These are phyloP conservation scores for Pyrenopolyporus hunteri DNA, from an alignment of 495 filamentous ascomycete species.

Conservation along the genomic window DNA sequence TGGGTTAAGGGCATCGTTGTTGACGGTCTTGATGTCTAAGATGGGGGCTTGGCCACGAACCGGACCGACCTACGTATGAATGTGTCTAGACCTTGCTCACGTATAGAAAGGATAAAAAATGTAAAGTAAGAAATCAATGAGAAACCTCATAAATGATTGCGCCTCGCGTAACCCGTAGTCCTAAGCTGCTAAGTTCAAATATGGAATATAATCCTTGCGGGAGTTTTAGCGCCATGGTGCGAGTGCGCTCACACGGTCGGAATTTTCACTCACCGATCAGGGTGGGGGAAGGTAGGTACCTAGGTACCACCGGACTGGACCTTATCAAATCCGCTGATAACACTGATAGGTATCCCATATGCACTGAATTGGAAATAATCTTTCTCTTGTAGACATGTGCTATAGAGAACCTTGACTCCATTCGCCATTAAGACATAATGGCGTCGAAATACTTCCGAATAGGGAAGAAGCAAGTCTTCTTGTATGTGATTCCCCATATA, in stretches of 20 bases:
- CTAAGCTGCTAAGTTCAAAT: too few relatives aligned
- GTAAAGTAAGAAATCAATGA: conserved; percentile 1
- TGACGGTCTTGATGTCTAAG: conserved; percentile 74
- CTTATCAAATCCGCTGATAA: neutral
- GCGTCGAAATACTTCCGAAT: conserved; percentile 40
- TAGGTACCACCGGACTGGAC: neutral
- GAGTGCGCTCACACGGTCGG: conserved; percentile 10
- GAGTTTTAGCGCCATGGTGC: too few relatives aligned
- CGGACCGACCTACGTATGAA: neutral
- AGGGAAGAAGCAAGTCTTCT: conserved; percentile 68
- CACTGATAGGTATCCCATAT: too few relatives aligned
- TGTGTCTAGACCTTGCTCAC: conserved; percentile 13
- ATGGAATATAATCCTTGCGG: too few relatives aligned
- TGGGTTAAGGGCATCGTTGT: conserved; percentile 75
- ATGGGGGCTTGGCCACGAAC: conserved; percentile 5
- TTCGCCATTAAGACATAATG: conserved; percentile 22
- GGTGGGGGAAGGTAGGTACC: too few relatives aligned
- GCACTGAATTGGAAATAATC: conserved; percentile 19
- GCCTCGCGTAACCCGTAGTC: too few relatives aligned
- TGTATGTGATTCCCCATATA: conserved; percentile 57
- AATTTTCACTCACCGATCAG: conserved; percentile 34
- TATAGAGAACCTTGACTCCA: neutral
- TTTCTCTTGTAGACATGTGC: conserved; percentile 3
- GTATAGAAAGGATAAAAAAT: conserved; percentile 4
- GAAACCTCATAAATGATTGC: too few relatives aligned